Base-by-base conservation (phyloP, 2,329 filamentous ascomycete genomes). In the Aureobasidium zeae region DNA sequence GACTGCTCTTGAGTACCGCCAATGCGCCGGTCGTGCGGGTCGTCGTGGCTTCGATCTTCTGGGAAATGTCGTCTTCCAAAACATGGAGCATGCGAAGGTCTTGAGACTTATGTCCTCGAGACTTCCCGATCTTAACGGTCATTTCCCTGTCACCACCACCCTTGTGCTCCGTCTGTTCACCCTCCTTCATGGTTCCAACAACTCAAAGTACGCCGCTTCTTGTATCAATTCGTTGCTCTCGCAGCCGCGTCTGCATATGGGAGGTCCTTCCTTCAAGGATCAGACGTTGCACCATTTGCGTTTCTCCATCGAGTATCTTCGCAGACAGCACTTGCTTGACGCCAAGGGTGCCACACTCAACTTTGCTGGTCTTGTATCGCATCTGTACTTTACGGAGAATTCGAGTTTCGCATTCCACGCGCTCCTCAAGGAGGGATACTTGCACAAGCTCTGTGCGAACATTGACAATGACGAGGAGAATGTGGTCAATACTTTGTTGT, bases 221-320 rank as follows among this genome's bases (percentile, higher is more conserved):
- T 74, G 76, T 1, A 70, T 86, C 45, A 74, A 80, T 41, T 76
- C 81, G 0, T 61, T 89, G 2, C 64, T 88, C 0, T 81, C 81
- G 0, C 79, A 86, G 52, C 77, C 77, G 3, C 71, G 79, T 21
- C 61, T 88, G 5, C 86, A 81, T 49, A 69, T 88, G 2, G 83
- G 83, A 32, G 81, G 83, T 0, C 69, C 77, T 2, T 75, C 77
- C 30, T 76, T 77, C 38, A 79, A 78, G 53, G 74, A 80, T 57
- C 75, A 82, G 2, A 76, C 86, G 1, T 71, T 83, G 39, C 83
- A 89, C 56, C 83, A 88, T 55, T 61, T 89, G 5, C 74, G 84
- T 3, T 89, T 89, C 59, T 87, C 83, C 0, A 83, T 89, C 32
- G 83, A 89, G 51, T 89, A 86, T 52, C 69, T 89, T 1, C 73